Evolutionary conservation across 2,329 filamentous ascomycete genomes (phyloP).

Genomic region (Apiospora rasikravindrae): DNA sequence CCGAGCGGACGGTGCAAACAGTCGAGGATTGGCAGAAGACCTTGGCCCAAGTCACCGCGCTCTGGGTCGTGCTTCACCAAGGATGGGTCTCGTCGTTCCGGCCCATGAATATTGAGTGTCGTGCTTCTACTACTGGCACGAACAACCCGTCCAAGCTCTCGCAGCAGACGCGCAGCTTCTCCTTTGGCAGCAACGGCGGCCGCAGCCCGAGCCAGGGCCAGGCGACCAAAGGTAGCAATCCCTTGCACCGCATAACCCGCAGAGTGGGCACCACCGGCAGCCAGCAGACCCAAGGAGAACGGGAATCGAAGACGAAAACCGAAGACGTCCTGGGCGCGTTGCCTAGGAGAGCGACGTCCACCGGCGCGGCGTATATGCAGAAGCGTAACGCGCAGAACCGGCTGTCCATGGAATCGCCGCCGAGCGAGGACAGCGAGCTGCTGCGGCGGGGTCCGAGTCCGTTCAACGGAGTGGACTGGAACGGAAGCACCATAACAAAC

Average conservation of each 20-base stretch:
- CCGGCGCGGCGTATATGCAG: slow-evolving; percentile 53
- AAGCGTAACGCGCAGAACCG: slow-evolving; percentile 35
- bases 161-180: slow-evolving; percentile 10
- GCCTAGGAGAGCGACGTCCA: slow-evolving; percentile 51
- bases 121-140: slow-evolving; percentile 23
- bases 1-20: slow-evolving; percentile 40
- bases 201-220: slow-evolving; percentile 4
- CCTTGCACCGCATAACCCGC: slow-evolving; percentile 27
- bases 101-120: slow-evolving; percentile 32
- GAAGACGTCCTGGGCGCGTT: slow-evolving; percentile 17
- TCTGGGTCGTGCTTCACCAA: slow-evolving; percentile 56
- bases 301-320: background rate
- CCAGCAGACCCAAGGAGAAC: background rate
- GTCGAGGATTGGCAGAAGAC: slow-evolving; percentile 51
- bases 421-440: slow-evolving; percentile 22
- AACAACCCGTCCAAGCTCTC: background rate
- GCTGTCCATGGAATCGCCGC: slow-evolving; percentile 1
- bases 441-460: slow-evolving; percentile 23
- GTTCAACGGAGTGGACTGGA: background rate
- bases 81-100: slow-evolving; percentile 48
- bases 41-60: slow-evolving; percentile 57
- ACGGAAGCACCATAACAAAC: background rate
- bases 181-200: slow-evolving; percentile 27
- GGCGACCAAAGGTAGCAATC: slow-evolving; percentile 20
- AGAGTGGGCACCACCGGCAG: slow-evolving; percentile 26